Percentiles rank a stretch among this genome's conserved stretches.
These are phyloP conservation scores for Butyriboletus loyo DNA, from an alignment of 768 basidiomycete genomes.

Conservation along the genomic window DNA sequence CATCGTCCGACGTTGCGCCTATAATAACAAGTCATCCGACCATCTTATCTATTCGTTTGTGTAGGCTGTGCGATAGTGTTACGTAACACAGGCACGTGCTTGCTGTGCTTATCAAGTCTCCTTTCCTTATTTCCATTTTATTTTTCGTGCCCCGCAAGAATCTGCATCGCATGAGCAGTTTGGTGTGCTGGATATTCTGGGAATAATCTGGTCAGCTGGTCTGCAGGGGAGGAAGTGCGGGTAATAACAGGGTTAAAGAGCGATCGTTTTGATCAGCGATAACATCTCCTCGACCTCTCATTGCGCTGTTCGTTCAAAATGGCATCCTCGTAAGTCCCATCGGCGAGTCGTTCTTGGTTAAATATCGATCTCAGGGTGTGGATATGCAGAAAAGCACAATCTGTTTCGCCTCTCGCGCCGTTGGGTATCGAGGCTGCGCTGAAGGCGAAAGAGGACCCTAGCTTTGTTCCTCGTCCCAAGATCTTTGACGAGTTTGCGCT, in stretches of 20 bases:
- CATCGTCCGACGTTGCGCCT: too few relatives aligned
- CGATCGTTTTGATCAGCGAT: constrained; percentile 1
- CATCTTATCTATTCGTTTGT: too few relatives aligned
- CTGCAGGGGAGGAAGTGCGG: background rate
- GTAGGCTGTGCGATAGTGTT: too few relatives aligned
- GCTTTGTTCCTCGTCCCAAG: constrained; percentile 39
- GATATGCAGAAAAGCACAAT: constrained; percentile 30
- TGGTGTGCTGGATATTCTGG: background rate
- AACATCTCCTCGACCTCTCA: background rate
- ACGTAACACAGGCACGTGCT: too few relatives aligned
- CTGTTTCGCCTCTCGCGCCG: constrained; percentile 54
- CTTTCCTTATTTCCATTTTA: too few relatives aligned
- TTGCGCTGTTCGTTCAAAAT: background rate
- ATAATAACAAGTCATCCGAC: too few relatives aligned
- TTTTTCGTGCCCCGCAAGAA: too few relatives aligned
- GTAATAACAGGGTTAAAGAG: background rate
- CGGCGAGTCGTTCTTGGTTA: background rate
- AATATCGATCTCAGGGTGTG: background rate
- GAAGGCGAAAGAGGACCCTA: constrained; percentile 37
- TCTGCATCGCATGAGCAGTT: too few relatives aligned
- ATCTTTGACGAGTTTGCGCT: constrained; percentile 61
- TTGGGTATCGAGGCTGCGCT: constrained; percentile 63
- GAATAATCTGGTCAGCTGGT: background rate
- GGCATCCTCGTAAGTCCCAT: constrained; percentile 10
- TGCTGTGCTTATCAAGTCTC: too few relatives aligned